Evolutionary conservation across 345 rosid genomes (phyloP).

Genomic region (Brassica nigra): DNA sequence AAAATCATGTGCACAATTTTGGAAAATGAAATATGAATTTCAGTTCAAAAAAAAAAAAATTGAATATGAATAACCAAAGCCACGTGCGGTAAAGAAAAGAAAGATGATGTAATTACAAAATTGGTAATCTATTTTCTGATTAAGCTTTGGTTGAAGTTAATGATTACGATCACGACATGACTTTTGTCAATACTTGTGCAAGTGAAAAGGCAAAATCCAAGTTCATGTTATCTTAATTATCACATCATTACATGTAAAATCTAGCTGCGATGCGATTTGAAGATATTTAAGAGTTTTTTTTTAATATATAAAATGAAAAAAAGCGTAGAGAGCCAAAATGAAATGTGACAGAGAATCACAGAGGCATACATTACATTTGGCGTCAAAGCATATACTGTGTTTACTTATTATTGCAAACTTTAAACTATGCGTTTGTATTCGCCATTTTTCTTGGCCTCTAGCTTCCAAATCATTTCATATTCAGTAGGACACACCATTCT

Average conservation of each 20-base stretch:
- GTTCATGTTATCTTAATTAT: constrained; percentile 10
- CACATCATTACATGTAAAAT: background rate
- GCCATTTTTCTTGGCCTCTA: constrained; percentile 29
- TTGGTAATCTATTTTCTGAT: constrained; percentile 12
- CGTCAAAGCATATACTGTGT: constrained; percentile 34
- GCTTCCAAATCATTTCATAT: constrained; percentile 18
- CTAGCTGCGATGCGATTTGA: background rate
- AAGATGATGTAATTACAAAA: background rate
- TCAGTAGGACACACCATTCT: constrained; percentile 33
- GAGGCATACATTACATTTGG: constrained; percentile 15
- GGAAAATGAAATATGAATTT: background rate
- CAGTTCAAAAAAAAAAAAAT: too few species aligned
- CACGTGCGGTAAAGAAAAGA: background rate
- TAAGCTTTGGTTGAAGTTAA: constrained; percentile 13
- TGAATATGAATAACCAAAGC: constrained; percentile 22
- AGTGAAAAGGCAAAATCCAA: constrained; percentile 10
- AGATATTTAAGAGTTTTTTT: background rate
- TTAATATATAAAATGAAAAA: background rate
- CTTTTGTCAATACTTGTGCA: background rate
- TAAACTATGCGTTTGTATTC: constrained; percentile 33
- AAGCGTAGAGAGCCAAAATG: constrained; percentile 18
- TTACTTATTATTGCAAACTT: constrained; percentile 18
- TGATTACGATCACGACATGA: constrained; percentile 11
- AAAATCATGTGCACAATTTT: constrained; percentile 21
- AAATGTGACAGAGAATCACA: constrained; percentile 25